Base-by-base conservation (phyloP, 148 eudicot species). In the Cornus controversa region DNA sequence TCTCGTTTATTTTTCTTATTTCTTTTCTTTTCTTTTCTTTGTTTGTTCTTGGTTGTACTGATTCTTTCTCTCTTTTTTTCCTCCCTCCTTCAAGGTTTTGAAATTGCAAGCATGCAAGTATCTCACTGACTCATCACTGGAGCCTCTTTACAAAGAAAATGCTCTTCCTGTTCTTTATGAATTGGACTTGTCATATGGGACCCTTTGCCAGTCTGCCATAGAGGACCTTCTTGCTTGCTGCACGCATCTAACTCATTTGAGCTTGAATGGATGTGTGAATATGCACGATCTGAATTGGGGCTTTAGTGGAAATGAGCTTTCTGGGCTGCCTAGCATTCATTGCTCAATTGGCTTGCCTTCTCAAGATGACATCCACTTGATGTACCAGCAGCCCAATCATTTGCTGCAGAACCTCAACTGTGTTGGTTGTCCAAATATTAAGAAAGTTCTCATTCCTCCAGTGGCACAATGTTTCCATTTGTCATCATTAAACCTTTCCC, bases 71-170 rank as follows among this genome's bases (percentile, higher is more conserved):
- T n/a, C n/a, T 66, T 78, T 34, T 78, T 71, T 53, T 79, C 5
- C 13, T n/a, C n/a, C 69, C 42, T 67, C 42, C n/a, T 70, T 16
- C 70, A 66, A 95, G 98, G 94, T 92, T 63, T 74, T 95, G 69
- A 94, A 93, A 84, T 75, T 95, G 86, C 98, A 93, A 83, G 98
- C 98, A 18, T 95, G 98, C 90, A 95, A 95, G 87, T 93, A 93
- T 84, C 87, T 95, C n/a, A 80, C 79, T 77, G 93, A 93, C 79
- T 80, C 90, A n/a, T 86, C 98, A 2, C 78, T 95, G 62, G 96
- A 93, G 84, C 90, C 97, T 73, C 91, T 95, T 27, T 88, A 95
- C 84, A 93, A 89, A 75, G 85, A 88, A 65, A 89, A 90, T 73
- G 94, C 97, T 81, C 89, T 95, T 75, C 97, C 97, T 26, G 85